Evolutionary conservation across 768 basidiomycete genomes (phyloP), one percentile per base, ranked within the genome.

Genomic region (Tricholoma terreum): DNA sequence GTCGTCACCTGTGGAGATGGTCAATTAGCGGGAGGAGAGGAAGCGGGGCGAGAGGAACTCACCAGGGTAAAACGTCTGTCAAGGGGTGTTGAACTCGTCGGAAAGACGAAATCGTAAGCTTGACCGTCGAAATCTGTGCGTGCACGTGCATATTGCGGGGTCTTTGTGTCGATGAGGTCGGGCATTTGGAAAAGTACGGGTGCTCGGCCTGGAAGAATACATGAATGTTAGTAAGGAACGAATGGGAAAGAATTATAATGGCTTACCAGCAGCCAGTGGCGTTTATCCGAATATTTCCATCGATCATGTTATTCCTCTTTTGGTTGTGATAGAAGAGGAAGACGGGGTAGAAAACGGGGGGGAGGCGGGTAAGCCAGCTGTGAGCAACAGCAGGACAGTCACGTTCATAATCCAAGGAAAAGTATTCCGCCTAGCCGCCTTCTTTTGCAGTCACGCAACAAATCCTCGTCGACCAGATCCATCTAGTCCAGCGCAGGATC

Each of bases 331-430:
- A 81, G 57, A 81, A 87, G 0, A 69, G 69, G 48, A 78, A 51
- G 31, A 96, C 82, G 3, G 95, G 94, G 67, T 91, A 95, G 40
- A 86, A 84, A 51, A 91, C 83, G 70, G 95, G 96, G 7, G 97
- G 81, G n/a, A n/a, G 36, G 72, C 71, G 54, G 96, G 71, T 57
- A 97, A 72, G 4, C 76, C 82, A 24, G 71, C 19, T 14, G 90
- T 73, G 61, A 97, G 77, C 17, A 86, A 0, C 33, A 87, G 0
- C 22, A 98, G 77, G 50, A 90, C 81, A 24, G 81, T 73, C 51
- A 96, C 69, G 73, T 97, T 97, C 58, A 82, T 59, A 3, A 91
- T 66, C 77, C 76, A 80, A 7, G 78, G 76, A 63, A 80, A 78
- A 40, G 63, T 69, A 12, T 66, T 66, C 36, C 66, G 58, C 7